Percentiles rank a stretch among this genome's conserved stretches.
These are phyloP conservation scores for Russula compacta DNA, from an alignment of 768 basidiomycete species.

Conservation along the genomic window DNA sequence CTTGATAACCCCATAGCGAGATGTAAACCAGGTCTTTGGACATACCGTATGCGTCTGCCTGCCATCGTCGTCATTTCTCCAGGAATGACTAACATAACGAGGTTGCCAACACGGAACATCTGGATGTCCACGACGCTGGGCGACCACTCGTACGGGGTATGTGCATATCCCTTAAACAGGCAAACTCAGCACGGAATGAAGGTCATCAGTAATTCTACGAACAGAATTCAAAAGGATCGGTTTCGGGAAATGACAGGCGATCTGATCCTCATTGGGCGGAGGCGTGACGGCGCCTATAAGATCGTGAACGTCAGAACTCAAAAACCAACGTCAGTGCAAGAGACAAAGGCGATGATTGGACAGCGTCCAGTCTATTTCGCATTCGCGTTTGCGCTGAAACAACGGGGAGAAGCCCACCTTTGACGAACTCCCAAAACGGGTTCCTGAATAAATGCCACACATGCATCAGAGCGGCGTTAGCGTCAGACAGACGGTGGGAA, in stretches of 20 bases:
- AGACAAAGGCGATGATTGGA: neutral
- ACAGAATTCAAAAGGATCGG: constrained; percentile 72
- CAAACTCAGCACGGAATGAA: constrained; percentile 9
- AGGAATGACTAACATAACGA: constrained; percentile 68
- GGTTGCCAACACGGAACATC: constrained; percentile 66
- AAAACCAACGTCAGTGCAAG: neutral
- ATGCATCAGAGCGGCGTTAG: constrained; percentile 2
- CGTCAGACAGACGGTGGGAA: neutral
- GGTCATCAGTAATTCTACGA: constrained; percentile 22
- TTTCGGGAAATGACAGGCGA: constrained; percentile 67
- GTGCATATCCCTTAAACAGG: constrained; percentile 48
- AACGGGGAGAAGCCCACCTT: constrained; percentile 32
- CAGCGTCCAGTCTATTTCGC: neutral
- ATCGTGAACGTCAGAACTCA: neutral
- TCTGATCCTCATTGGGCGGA: constrained; percentile 48
- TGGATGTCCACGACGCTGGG: constrained; percentile 67
- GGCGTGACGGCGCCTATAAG: constrained; percentile 52
- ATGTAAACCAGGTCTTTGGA: constrained; percentile 7
- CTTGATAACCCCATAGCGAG: neutral
- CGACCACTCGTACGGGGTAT: constrained; percentile 65
- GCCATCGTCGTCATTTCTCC: constrained; percentile 81
- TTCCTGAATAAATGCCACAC: constrained; percentile 36
- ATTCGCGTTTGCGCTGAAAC: neutral
- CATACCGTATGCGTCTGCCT: constrained; percentile 63
- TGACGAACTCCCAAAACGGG: constrained; percentile 75